These are phyloP conservation scores for Citrullus amarus DNA, from an alignment of 306 rosid species.

Conservation along the genomic window DNA sequence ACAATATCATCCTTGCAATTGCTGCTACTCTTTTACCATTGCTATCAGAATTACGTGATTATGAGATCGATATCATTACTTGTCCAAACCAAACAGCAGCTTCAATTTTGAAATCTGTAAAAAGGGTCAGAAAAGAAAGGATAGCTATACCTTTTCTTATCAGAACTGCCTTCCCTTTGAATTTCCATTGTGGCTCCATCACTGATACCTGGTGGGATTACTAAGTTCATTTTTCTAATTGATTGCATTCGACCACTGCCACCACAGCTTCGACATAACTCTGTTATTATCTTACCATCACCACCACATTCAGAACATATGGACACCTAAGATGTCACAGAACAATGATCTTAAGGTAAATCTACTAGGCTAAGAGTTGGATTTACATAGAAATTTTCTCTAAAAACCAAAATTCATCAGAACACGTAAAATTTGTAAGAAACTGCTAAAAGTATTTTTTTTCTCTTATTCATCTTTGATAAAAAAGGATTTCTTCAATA, in stretches of 20 bases:
- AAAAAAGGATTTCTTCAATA: no score
- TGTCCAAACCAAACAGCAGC: not conserved
- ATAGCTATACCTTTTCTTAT: slow-evolving; percentile 43
- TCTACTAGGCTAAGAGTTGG: not conserved
- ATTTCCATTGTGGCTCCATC: slow-evolving; percentile 76
- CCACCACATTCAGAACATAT: slow-evolving; percentile 83
- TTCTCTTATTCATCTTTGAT: no score
- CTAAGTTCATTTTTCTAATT: slow-evolving; percentile 37
- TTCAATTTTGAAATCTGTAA: not conserved
- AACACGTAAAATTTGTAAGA: not conserved
- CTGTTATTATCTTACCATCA: slow-evolving; percentile 59
- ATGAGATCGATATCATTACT: not conserved
- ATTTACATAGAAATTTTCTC: not conserved
- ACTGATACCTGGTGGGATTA: slow-evolving; percentile 66
- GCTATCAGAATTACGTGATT: not conserved
- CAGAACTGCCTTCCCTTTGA: slow-evolving; percentile 64
- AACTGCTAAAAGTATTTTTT: no score
- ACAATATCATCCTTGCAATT: not conserved
- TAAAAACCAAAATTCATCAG: not conserved
- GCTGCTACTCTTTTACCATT: not conserved
- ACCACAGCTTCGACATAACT: slow-evolving; percentile 51
- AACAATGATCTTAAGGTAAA: not conserved
- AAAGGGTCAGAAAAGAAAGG: not conserved
- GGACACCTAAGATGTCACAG: slow-evolving; percentile 38
- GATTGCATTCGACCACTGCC: slow-evolving; percentile 57